Evolutionary conservation across 306 rosid genomes (phyloP).

Genomic region (Quercus bicolor): DNA sequence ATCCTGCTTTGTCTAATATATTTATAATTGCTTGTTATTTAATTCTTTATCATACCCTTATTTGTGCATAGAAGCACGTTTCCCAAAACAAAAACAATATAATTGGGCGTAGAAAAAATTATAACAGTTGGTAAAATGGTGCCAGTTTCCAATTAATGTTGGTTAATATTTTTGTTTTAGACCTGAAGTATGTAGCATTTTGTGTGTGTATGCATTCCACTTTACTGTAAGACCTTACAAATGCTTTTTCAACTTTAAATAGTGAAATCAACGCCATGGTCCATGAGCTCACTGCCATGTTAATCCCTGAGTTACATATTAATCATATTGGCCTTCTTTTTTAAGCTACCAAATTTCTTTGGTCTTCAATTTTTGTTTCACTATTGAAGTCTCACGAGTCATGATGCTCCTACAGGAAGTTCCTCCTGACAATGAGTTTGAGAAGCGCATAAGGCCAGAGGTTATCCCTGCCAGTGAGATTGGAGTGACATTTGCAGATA

Average conservation of each 20-base stretch:
- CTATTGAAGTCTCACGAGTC: not conserved
- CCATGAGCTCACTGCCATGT: not conserved
- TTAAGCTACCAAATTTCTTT: not conserved
- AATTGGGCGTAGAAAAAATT: not conserved
- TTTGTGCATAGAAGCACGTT: not conserved
- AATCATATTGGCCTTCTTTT: not conserved
- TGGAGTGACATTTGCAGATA: slow-evolving; percentile 77
- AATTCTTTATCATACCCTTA: not conserved
- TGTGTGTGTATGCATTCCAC: not conserved
- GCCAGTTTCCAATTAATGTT: slow-evolving; percentile 1
- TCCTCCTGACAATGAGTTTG: slow-evolving; percentile 75
- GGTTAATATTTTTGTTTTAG: not conserved
- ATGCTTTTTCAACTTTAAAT: not conserved
- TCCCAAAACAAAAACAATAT: not conserved
- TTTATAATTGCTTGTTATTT: not conserved
- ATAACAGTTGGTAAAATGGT: not conserved
- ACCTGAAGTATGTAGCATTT: not conserved
- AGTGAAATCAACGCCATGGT: not conserved
- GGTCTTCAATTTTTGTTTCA: not conserved
- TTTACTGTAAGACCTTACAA: not conserved
- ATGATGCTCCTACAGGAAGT: slow-evolving; percentile 48
- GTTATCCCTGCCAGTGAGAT: slow-evolving; percentile 79
- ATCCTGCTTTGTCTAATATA: not conserved
- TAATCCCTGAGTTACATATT: not conserved
- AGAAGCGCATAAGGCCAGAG: slow-evolving; percentile 75